A percentile compares a stretch with the other conserved stretches of the same genome.
Evolutionary conservation across 2,329 filamentous ascomycete species (phyloP).

Genomic region (Bipolaris bicolor): DNA sequence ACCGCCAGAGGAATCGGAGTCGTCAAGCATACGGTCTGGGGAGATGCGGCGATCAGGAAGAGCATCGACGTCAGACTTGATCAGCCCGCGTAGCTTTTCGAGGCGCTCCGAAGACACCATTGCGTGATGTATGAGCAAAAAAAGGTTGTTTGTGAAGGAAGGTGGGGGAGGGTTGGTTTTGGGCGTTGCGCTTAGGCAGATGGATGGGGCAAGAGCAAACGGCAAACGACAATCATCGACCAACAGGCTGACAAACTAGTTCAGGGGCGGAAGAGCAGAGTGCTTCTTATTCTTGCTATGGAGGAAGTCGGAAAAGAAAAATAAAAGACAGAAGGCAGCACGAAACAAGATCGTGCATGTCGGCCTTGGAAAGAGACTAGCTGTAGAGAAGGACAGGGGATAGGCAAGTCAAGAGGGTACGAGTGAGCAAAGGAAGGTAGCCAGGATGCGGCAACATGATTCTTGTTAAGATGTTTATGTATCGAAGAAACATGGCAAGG

Average conservation of each 20-base stretch:
- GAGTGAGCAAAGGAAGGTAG: no score
- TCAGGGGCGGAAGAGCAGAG: not conserved
- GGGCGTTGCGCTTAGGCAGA: constrained; percentile 6
- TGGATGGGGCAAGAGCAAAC: constrained; percentile 17
- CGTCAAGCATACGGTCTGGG: constrained; percentile 7
- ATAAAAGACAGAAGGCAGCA: not conserved
- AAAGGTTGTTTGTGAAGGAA: not conserved
- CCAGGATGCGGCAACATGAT: no score
- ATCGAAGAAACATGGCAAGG: not conserved
- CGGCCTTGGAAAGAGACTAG: not conserved
- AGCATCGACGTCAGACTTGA: constrained; percentile 31
- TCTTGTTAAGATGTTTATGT: not conserved
- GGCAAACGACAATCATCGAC: not conserved
- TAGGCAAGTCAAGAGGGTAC: not conserved
- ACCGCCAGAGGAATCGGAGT: constrained; percentile 22
- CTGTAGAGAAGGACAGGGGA: no score
- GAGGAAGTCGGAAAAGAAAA: not conserved
- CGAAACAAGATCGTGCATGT: not conserved
- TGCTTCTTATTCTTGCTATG: no score
- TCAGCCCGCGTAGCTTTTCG: constrained; percentile 28
- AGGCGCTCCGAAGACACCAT: constrained; percentile 35
- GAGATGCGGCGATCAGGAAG: constrained; percentile 29
- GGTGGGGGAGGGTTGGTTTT: not conserved
- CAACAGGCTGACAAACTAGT: not conserved
- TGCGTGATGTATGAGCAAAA: constrained; percentile 5